These are phyloP conservation scores for Neofusicoccum sp. DNA, from an alignment of 2,329 filamentous ascomycete genomes.

Conservation along the genomic window DNA sequence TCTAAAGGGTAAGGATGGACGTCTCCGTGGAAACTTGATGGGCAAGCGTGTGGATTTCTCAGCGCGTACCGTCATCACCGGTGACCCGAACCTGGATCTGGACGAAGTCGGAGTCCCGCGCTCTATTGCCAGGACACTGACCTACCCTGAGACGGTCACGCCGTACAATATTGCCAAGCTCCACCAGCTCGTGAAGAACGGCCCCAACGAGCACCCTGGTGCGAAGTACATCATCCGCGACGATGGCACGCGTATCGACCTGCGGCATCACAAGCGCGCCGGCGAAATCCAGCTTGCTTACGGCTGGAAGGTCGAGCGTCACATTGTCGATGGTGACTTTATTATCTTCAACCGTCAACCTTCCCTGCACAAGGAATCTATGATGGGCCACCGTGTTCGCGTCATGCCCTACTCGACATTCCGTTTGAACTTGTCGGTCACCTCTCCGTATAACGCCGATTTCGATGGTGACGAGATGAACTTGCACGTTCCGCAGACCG, in stretches of 20 bases:
- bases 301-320: conserved; percentile 97
- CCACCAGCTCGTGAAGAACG: conserved; percentile 84
- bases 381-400: conserved; percentile 98
- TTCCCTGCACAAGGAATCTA: conserved; percentile 98
- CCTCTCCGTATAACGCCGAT: conserved; percentile 98
- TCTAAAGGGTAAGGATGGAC: conserved; percentile 98
- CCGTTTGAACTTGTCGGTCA: conserved; percentile 94
- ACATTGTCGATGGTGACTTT: conserved; percentile 92
- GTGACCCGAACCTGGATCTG: conserved; percentile 92
- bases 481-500: conserved; percentile 95
- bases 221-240: conserved; percentile 95
- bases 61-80: conserved; percentile 98
- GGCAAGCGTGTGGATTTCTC: conserved; percentile 99
- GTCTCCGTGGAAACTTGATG: conserved; percentile 98
- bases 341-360: conserved; percentile 99
- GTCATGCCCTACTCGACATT: conserved; percentile 99
- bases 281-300: conserved; percentile 86
- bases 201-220: conserved; percentile 90
- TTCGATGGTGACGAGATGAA: conserved; percentile 99
- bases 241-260: conserved; percentile 89
- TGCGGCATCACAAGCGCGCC: conserved; percentile 87
- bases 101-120: conserved; percentile 96
- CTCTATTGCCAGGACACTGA: conserved; percentile 88
- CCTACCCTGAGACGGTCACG: conserved; percentile 95
- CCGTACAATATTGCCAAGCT: conserved; percentile 96